Evolutionary conservation across 192 early-diverging fungal species (phyloP).

Genomic region (Thoreauomyces humboldtii): DNA sequence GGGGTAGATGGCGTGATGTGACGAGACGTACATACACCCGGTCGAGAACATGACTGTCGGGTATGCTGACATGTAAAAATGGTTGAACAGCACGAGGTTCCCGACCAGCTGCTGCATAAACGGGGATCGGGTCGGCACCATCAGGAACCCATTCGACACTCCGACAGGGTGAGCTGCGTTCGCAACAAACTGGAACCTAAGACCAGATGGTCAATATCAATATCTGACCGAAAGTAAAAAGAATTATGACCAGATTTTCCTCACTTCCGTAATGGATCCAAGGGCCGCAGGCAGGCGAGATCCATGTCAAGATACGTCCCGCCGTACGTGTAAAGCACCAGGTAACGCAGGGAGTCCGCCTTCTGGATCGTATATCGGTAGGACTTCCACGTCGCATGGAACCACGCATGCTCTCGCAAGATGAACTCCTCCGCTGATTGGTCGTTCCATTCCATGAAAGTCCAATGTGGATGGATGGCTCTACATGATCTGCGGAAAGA

Average conservation of each 20-base stretch:
- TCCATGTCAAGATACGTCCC: constrained; percentile 43
- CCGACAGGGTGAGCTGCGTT: constrained; percentile 39
- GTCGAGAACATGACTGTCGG: constrained; percentile 40
- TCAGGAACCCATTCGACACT: constrained; percentile 33
- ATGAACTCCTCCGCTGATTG: constrained; percentile 19
- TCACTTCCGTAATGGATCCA: constrained; percentile 28
- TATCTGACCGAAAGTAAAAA: not conserved
- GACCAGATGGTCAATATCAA: not conserved
- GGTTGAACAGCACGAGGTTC: constrained; percentile 23
- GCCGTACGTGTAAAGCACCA: constrained; percentile 36
- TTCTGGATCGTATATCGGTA: constrained; percentile 29
- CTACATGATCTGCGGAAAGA: no score
- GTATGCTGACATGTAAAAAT: constrained; percentile 26
- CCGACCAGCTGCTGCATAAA: constrained; percentile 29
- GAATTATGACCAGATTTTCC: not conserved
- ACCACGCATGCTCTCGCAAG: constrained; percentile 24
- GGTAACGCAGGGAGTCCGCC: constrained; percentile 38
- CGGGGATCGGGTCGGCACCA: constrained; percentile 13
- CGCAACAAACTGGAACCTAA: constrained; percentile 25
- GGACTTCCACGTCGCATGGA: constrained; percentile 23
- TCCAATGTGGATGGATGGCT: constrained; percentile 28
- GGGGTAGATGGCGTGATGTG: constrained; percentile 7
- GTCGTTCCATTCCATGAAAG: constrained; percentile 34
- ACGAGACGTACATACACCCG: constrained; percentile 35
- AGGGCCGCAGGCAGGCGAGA: constrained; percentile 23